phyloP scores from a whole-genome alignment of 352 stramenopile genomes.

The Phytophthora pisi region DNA sequence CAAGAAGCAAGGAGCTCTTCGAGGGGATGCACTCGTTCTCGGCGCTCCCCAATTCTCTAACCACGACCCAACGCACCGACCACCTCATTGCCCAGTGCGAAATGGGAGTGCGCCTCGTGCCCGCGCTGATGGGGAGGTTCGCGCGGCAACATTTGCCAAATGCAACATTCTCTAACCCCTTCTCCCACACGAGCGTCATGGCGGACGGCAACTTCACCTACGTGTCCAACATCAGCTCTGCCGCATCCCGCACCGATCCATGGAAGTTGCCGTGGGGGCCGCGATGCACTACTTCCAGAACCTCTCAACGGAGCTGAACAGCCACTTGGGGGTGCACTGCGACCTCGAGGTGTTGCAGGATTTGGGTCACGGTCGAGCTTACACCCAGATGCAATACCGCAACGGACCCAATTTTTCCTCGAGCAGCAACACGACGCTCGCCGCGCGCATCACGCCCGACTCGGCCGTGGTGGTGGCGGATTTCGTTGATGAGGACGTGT shows the following conservation, averaged over 20 bases:
- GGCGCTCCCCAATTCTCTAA: constrained; percentile 23
- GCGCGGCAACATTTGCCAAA: constrained; percentile 35
- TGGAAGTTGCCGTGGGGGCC: constrained; percentile 39
- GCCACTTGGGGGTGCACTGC: constrained; percentile 34
- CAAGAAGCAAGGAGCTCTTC: constrained; percentile 61
- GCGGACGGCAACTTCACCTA: constrained; percentile 52
- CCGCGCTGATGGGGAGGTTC: constrained; percentile 49
- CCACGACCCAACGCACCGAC: constrained; percentile 29
- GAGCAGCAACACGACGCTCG: constrained; percentile 50
- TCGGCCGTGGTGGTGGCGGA: constrained; percentile 51
- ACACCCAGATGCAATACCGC: constrained; percentile 50
- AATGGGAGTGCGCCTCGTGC: constrained; percentile 35
- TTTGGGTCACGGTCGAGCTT: constrained; percentile 34
- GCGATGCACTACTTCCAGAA: constrained; percentile 46
- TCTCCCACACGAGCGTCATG: constrained; percentile 68
- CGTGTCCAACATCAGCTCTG: constrained; percentile 60
- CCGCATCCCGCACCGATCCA: constrained; percentile 46
- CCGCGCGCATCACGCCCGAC: constrained; percentile 33
- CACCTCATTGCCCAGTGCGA: constrained; percentile 48
- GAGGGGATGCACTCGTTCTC: constrained; percentile 52
- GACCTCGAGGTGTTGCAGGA: constrained; percentile 44
- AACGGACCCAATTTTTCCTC: constrained; percentile 46
- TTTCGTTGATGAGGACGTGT: constrained; percentile 50
- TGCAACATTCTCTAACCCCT: constrained; percentile 42
- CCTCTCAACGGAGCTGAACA: constrained; percentile 40